Percentiles rank a stretch among this genome's conserved stretches.
Evolutionary conservation across 2,329 filamentous ascomycete species (phyloP).

Genomic region (Pyrenochaeta sp.): DNA sequence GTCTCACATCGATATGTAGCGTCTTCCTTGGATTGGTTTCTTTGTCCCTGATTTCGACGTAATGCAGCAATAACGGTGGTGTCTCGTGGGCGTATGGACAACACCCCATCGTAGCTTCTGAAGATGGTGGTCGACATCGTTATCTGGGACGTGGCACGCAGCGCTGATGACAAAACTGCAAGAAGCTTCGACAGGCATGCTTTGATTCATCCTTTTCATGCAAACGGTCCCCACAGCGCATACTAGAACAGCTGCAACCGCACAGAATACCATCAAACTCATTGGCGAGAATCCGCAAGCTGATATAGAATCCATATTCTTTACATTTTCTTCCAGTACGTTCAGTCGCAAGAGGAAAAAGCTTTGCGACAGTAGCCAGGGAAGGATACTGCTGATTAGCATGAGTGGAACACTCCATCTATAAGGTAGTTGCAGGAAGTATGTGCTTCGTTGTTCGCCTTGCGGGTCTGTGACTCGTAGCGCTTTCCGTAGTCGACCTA

Average conservation of each 20-base stretch:
- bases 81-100: no score
- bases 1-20: no score
- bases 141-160: slow-evolving; percentile 27
- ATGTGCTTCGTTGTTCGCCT: slow-evolving; percentile 47
- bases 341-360: slow-evolving; percentile 50
- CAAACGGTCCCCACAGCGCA: slow-evolving; percentile 55
- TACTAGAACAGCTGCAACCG: neutral
- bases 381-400: slow-evolving; percentile 37
- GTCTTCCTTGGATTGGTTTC: no score
- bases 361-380: slow-evolving; percentile 56
- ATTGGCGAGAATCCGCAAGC: slow-evolving; percentile 12
- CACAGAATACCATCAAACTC: slow-evolving; percentile 12
- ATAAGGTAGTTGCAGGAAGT: slow-evolving; percentile 52
- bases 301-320: slow-evolving; percentile 1
- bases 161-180: slow-evolving; percentile 57
- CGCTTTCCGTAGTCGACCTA: slow-evolving; percentile 39
- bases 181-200: slow-evolving; percentile 79
- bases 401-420: slow-evolving; percentile 49
- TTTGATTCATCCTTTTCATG: slow-evolving; percentile 76
- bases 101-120: slow-evolving; percentile 34
- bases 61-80: no score
- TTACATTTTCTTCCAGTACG: neutral
- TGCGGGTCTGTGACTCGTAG: slow-evolving; percentile 47
- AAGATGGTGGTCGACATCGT: slow-evolving; percentile 21
- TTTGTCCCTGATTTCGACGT: no score